These are phyloP conservation scores for Oryza longistaminata DNA, from an alignment of 176 grass and related monocot species.

Conservation along the genomic window DNA sequence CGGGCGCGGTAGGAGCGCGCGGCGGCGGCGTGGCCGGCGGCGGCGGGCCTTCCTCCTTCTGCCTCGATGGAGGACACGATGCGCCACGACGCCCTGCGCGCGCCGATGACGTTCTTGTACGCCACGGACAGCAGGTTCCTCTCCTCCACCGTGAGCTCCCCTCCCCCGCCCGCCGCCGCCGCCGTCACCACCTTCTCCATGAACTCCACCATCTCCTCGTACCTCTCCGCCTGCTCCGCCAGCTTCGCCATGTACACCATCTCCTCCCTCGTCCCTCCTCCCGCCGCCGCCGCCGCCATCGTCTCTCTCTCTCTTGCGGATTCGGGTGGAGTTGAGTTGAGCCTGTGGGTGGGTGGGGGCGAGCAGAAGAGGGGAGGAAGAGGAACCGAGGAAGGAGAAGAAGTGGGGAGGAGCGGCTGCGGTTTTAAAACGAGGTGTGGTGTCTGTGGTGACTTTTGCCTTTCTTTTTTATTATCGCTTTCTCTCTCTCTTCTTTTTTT, in stretches of 20 bases:
- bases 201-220: constrained; percentile 99
- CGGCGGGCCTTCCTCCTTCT: constrained; percentile 88
- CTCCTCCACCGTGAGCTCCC: constrained; percentile 92
- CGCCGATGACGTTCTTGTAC: constrained; percentile 99
- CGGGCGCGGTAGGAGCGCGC: constrained; percentile 66
- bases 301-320: constrained; percentile 16
- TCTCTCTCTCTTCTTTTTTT: neutral
- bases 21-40: constrained; percentile 55
- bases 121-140: constrained; percentile 96
- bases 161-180: constrained; percentile 21
- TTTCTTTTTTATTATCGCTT: neutral
- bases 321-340: neutral
- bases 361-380: neutral
- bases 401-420: constrained; percentile 43
- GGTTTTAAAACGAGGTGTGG: constrained; percentile 41
- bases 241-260: constrained; percentile 98
- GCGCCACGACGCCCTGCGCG: constrained; percentile 87
- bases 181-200: constrained; percentile 86
- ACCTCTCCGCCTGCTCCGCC: constrained; percentile 97
- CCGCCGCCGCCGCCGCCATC: constrained; percentile 47
- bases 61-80: constrained; percentile 98
- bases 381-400: constrained; percentile 26
- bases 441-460: neutral
- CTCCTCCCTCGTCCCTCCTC: constrained; percentile 57
- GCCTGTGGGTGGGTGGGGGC: constrained; percentile 4